Percentiles rank a stretch among this genome's conserved stretches.
These are phyloP conservation scores for Typha latifolia DNA, from an alignment of 176 grass and related monocot species.

Conservation along the genomic window DNA sequence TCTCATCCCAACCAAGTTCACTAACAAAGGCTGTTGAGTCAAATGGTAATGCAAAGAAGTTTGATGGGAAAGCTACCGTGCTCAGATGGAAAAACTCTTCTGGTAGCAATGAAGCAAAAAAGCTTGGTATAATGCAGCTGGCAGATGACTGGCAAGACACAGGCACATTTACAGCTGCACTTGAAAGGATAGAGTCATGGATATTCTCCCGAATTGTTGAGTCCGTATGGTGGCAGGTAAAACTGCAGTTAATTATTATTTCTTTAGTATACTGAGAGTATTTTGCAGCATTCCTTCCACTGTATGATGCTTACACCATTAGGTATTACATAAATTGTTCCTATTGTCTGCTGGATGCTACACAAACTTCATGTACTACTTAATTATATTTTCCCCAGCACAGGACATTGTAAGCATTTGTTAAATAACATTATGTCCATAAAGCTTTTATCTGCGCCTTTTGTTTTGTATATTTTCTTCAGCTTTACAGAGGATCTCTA, in stretches of 20 bases:
- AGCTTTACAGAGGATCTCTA: too few relatives aligned
- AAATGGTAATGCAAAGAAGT: conserved; percentile 37
- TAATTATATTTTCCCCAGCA: too few relatives aligned
- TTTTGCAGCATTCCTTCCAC: not conserved
- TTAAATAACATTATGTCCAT: too few relatives aligned
- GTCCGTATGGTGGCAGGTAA: conserved; percentile 98
- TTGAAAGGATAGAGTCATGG: conserved; percentile 92
- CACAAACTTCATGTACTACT: too few relatives aligned
- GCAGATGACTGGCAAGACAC: conserved; percentile 66
- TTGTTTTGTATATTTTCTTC: too few relatives aligned
- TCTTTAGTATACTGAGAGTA: not conserved
- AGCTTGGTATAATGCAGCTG: conserved; percentile 23
- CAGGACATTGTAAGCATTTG: too few relatives aligned
- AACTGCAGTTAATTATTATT: conserved; percentile 12
- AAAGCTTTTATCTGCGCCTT: too few relatives aligned
- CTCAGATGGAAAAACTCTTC: conserved; percentile 40
- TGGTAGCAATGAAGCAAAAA: conserved; percentile 35
- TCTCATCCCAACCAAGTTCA: conserved; percentile 28
- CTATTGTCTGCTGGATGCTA: too few relatives aligned
- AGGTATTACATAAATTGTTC: too few relatives aligned
- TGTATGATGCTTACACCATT: not conserved
- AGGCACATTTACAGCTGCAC: conserved; percentile 49
- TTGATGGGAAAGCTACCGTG: conserved; percentile 41
- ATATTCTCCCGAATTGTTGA: conserved; percentile 82
- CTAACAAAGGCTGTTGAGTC: conserved; percentile 12